Conservation (phyloP, 208 protist species). For the Leishmania amazonensis region DNA sequence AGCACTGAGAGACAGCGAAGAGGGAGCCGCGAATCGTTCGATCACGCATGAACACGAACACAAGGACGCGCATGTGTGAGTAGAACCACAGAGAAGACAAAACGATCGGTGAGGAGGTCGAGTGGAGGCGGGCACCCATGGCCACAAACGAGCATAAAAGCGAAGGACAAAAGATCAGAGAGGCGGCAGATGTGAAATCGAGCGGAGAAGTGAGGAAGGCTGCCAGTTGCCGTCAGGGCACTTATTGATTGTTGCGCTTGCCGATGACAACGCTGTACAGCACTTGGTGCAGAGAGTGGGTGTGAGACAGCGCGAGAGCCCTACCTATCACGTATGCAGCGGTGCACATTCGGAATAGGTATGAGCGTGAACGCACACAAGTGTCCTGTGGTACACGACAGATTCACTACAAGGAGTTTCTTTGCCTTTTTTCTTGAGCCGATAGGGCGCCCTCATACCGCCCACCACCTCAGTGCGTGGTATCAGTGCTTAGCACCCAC, state of each 20-base stretch:
- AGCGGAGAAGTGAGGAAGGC: background rate
- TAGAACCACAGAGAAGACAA: background rate
- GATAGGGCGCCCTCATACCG: no score
- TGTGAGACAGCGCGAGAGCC: background rate
- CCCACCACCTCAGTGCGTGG: background rate
- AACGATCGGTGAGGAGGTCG: background rate
- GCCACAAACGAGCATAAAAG: background rate
- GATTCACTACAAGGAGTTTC: background rate
- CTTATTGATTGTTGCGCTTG: background rate
- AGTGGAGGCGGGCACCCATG: background rate
- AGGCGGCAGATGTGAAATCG: background rate
- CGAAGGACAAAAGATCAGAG: slow-evolving; percentile 3
- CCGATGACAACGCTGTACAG: background rate
- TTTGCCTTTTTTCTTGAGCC: background rate
- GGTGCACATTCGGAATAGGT: background rate
- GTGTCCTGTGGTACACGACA: background rate
- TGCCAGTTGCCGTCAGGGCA: background rate
- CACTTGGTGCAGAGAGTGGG: background rate
- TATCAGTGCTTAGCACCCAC: background rate
- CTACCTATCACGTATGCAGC: background rate
- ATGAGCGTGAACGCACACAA: background rate
- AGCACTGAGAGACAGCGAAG: background rate
- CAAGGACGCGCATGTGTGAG: background rate
- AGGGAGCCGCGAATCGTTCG: background rate
- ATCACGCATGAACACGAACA: background rate